Evolutionary conservation across 768 basidiomycete species (phyloP), one percentile per base, ranked within the genome.

Genomic region (Saitozyma podzolica): DNA sequence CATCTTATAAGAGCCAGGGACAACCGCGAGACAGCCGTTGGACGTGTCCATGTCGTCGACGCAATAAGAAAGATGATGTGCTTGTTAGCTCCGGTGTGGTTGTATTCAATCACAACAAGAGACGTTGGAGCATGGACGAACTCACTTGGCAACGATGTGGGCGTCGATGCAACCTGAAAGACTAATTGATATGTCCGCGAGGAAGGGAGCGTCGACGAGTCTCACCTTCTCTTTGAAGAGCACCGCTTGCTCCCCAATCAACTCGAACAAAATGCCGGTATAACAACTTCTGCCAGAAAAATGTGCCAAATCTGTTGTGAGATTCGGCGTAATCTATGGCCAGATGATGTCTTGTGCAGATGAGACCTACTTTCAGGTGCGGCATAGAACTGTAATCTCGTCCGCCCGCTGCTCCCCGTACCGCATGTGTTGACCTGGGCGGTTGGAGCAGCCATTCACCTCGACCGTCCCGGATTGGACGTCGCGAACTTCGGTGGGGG

Each of bases 151-250:
- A 50, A 69, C 69, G 51, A 65, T 64, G 51, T 70, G 69, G 19
- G 69, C 58, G 45, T 60, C 69, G 43, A 65, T 69, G 11, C 69
- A 64, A 11, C 69, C 69, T 11, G 64, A 61, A 5, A 53, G 68
- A 9, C 57, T 70, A 70, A 41, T 70, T 67, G 58, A 70, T 70
- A 62, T n/a, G n/a, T n/a, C n/a, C n/a, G n/a, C n/a, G n/a, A n/a
- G n/a, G n/a, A n/a, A n/a, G 67, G 42, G 8, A 10, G 6, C 37
- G 39, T 16, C 6, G 51, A 6, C 20, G 19, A n/a, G n/a, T n/a
- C n/a, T n/a, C n/a, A n/a, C n/a, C n/a, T 61, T 61, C 47, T 61
- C 60, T 42, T 61, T 61, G 60, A 61, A 61, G 19, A 61, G 40
- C 40, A 61, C 53, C 5, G 60, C 60, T n/a, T 11, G 60, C 43